Percentiles rank a stretch among this genome's conserved stretches.
phyloP scores from a whole-genome alignment of 495 filamentous ascomycete species.

The Talaromyces wortmannii region DNA sequence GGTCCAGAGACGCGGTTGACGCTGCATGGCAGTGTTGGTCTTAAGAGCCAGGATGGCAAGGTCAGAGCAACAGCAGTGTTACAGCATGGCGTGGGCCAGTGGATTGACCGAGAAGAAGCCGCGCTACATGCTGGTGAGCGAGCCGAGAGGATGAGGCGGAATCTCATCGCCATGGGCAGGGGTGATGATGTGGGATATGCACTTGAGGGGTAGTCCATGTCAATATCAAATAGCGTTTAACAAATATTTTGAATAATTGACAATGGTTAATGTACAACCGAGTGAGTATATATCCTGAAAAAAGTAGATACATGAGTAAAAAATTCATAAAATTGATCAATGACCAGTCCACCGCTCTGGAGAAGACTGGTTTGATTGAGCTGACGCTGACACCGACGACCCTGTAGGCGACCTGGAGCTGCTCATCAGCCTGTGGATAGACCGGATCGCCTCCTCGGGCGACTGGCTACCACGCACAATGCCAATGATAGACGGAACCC shows the following conservation, averaged over 20 bases:
- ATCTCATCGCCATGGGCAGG: slow-evolving; percentile 54
- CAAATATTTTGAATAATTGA: not conserved
- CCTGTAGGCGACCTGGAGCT: not conserved
- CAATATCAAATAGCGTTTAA: not conserved
- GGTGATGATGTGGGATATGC: slow-evolving; percentile 52
- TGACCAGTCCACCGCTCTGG: not conserved
- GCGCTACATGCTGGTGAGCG: slow-evolving; percentile 45
- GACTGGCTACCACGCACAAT: slow-evolving; percentile 22
- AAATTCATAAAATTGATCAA: not conserved
- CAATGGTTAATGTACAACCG: not conserved
- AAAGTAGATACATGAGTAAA: not conserved
- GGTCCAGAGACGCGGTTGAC: slow-evolving; percentile 57
- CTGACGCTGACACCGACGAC: not conserved
- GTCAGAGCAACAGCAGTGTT: slow-evolving; percentile 69
- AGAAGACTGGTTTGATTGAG: not conserved
- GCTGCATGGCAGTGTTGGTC: slow-evolving; percentile 74
- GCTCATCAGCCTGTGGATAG: slow-evolving; percentile 20
- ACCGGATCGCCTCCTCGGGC: slow-evolving; percentile 26
- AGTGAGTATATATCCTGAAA: not conserved
- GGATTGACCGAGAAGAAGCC: slow-evolving; percentile 53
- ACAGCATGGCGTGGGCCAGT: slow-evolving; percentile 77
- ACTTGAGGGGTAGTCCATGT: not conserved
- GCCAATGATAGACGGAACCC: slow-evolving; percentile 18
- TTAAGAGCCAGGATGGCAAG: slow-evolving; percentile 31
- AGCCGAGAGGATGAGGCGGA: slow-evolving; percentile 42